Conservation (phyloP, 306 rosid species). For the Argentina anserina region DNA sequence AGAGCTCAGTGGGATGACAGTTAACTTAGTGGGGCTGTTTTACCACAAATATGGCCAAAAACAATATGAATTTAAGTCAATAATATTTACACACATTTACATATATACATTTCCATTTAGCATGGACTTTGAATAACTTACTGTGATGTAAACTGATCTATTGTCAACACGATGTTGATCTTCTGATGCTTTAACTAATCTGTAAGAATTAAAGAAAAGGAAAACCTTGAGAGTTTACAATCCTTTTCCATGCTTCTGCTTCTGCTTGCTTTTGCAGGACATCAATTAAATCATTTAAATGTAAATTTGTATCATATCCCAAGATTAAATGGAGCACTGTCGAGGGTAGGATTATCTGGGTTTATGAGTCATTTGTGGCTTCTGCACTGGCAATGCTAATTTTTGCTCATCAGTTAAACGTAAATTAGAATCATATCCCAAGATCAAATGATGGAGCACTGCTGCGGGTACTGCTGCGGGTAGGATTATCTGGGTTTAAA, state of each 20-base stretch:
- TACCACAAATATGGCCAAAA: too few relatives aligned
- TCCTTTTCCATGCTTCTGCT: neutral
- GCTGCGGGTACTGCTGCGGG: slow-evolving; percentile 12
- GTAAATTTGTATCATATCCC: slow-evolving; percentile 44
- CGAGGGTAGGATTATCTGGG: slow-evolving; percentile 20
- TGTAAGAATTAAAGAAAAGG: neutral
- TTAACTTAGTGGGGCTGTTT: too few relatives aligned
- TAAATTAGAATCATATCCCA: slow-evolving; percentile 48
- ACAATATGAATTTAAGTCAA: too few relatives aligned
- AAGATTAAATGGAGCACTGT: too few relatives aligned
- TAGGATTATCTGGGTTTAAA: slow-evolving; percentile 25
- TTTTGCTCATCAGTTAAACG: too few relatives aligned
- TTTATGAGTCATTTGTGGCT: slow-evolving; percentile 35
- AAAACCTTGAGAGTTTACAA: neutral
- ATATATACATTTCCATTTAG: neutral
- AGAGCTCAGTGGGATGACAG: too few relatives aligned
- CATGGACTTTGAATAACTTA: neutral
- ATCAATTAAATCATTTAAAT: slow-evolving; percentile 1
- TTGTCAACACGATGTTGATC: neutral
- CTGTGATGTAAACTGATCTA: neutral
- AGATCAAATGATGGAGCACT: slow-evolving; percentile 81
- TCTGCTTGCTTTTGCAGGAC: neutral
- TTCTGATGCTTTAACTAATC: neutral
- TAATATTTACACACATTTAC: neutral
- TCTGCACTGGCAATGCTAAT: slow-evolving; percentile 35